A percentile compares a stretch with the other conserved stretches of the same genome.
Evolutionary conservation across 306 rosid species (phyloP).

Genomic region (Prunus padus): DNA sequence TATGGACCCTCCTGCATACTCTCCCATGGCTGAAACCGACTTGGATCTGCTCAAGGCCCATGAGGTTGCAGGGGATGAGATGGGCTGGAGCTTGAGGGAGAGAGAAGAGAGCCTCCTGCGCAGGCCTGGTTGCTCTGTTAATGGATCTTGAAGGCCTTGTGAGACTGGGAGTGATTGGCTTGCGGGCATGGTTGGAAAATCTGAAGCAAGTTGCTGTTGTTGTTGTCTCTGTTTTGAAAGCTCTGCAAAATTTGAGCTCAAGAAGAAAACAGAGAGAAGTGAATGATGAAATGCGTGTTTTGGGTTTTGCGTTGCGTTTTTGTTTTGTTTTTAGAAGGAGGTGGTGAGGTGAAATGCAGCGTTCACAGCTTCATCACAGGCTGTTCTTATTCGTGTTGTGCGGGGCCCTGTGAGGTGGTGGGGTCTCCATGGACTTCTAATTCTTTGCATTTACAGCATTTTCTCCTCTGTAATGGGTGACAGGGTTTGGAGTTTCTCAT

Average conservation of each 20-base stretch:
- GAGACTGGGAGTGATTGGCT: constrained; percentile 65
- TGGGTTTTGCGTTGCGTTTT: neutral
- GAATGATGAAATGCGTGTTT: neutral
- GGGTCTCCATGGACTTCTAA: constrained; percentile 35
- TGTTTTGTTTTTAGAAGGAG: constrained; percentile 2
- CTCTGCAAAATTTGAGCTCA: constrained; percentile 43
- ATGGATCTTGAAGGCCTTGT: constrained; percentile 11
- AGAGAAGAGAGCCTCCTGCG: constrained; percentile 73
- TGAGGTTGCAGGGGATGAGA: constrained; percentile 38
- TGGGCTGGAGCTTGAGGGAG: constrained; percentile 57
- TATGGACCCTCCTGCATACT: constrained; percentile 57
- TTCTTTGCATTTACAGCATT: constrained; percentile 1
- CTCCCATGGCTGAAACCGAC: constrained; percentile 66
- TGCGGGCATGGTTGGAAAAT: constrained; percentile 31
- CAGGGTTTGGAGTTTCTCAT: neutral
- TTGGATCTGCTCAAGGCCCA: constrained; percentile 69
- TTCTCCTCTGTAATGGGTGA: constrained; percentile 7
- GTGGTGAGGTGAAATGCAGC: constrained; percentile 35
- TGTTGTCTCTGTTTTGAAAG: constrained; percentile 28
- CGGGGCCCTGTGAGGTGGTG: constrained; percentile 20
- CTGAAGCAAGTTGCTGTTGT: constrained; percentile 16
- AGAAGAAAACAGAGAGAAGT: neutral
- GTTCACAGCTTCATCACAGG: constrained; percentile 58
- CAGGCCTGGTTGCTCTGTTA: constrained; percentile 28
- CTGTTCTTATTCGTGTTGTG: constrained; percentile 59